phyloP scores from a whole-genome alignment of 176 grass and related monocot species.

The Guadua angustifolia region DNA sequence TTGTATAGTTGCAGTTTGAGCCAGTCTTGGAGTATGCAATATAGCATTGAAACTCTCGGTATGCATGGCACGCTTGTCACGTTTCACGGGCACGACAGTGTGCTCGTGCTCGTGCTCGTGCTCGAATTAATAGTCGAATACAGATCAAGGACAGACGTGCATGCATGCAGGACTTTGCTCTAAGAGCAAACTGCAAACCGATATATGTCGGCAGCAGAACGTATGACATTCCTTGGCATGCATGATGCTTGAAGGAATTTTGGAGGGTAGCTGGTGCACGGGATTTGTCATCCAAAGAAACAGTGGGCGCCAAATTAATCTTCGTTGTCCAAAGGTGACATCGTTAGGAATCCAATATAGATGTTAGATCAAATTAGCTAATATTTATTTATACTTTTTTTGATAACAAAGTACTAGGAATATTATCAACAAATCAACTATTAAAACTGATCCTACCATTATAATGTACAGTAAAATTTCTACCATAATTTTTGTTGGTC shows the following conservation, averaged over 20 bases:
- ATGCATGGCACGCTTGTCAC: neutral
- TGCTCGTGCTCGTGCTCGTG: too few species aligned
- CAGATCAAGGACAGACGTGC: too few species aligned
- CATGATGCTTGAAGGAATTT: neutral
- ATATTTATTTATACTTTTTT: too few species aligned
- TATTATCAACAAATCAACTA: too few species aligned
- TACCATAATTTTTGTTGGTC: too few species aligned
- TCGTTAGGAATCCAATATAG: too few species aligned
- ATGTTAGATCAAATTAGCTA: too few species aligned
- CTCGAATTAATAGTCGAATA: neutral
- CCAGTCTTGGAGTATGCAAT: conserved; percentile 8
- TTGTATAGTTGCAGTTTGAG: neutral
- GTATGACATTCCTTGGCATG: neutral
- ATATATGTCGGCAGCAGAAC: neutral
- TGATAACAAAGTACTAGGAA: too few species aligned
- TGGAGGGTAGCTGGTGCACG: neutral
- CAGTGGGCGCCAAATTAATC: neutral
- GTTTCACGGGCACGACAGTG: neutral
- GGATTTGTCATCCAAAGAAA: neutral
- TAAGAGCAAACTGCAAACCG: neutral
- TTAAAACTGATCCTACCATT: too few species aligned
- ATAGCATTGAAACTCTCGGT: neutral
- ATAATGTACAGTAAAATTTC: too few species aligned
- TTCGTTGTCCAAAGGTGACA: neutral
- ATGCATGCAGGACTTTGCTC: too few species aligned